phyloP scores from a whole-genome alignment of 257 asterid genomes.

The Nicotiana obtusifolia region DNA sequence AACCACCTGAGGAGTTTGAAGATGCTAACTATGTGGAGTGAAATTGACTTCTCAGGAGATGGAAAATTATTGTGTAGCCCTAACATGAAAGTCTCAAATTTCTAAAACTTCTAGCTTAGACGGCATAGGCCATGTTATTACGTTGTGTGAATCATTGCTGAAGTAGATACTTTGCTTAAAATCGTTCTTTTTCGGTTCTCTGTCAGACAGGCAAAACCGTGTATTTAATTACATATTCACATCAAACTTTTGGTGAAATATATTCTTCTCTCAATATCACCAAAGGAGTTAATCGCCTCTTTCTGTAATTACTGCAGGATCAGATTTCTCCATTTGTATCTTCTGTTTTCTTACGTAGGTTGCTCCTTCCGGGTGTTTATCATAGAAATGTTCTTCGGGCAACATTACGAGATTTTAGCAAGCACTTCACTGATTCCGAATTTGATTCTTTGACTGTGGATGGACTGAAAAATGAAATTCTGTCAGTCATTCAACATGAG shows the following conservation, averaged over 20 bases:
- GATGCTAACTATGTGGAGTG: neutral
- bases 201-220: neutral
- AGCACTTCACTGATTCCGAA: slow-evolving; percentile 72
- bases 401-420: slow-evolving; percentile 72
- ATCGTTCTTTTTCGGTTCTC: neutral
- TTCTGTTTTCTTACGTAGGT: slow-evolving; percentile 66
- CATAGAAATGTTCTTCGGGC: slow-evolving; percentile 55
- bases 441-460: slow-evolving; percentile 62
- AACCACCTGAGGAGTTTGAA: neutral
- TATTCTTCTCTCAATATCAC: neutral
- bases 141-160: neutral
- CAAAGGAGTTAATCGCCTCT: neutral
- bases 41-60: neutral
- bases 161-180: neutral
- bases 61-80: neutral
- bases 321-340: slow-evolving; percentile 72
- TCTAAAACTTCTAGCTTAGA: neutral
- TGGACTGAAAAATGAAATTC: slow-evolving; percentile 80
- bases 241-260: neutral
- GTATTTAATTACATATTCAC: neutral
- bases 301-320: slow-evolving; percentile 54
- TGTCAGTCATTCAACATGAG: slow-evolving; percentile 71
- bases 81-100: neutral
- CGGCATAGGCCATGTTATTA: neutral
- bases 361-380: slow-evolving; percentile 86